Evolutionary conservation across 768 basidiomycete genomes (phyloP), one percentile per base, ranked within the genome.

Genomic region (Jaapia argillacea): DNA sequence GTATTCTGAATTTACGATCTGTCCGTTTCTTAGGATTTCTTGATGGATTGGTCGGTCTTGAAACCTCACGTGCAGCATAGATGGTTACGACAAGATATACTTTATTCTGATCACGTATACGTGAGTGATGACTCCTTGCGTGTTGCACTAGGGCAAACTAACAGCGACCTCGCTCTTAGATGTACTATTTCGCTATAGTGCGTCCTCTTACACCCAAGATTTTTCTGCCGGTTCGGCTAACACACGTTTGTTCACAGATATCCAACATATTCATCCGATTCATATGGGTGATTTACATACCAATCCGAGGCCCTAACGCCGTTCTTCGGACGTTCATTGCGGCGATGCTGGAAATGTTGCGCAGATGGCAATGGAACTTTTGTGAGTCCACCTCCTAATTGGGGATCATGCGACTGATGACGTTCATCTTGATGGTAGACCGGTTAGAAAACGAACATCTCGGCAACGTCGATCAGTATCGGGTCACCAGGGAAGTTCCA

Each of bases 31-130:
- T 49, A 88, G 90, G 91, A 96, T 53, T 59, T 90, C 24, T 55
- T 83, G 6, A 85, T 93, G 77, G 94, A 98, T 59, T 97, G 94
- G 94, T 88, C 85, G 1, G 57, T 98, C 36, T 65, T 90, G 35
- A 70, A 75, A 45, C 67, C 71, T 3, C 78, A 67, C 45, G 65
- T 69, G 5, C 66, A 52, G 47, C 68, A 84, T 49, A 73, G 65
- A 16, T 64, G 87, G 31, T 70, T 98, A 2, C 78, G 96, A 14
- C 60, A 66, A 3, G 86, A 93, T 27, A 62, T 94, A 24, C 64
- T 87, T 2, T 97, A 92, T 58, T 66, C 71, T 4, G 72, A 79
- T 37, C 56, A 75, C 31, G 64, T 80, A 50, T 67, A 71, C 18
- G 83, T 88, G 42, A 44, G 72, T 55, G 41, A 14, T 21, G 26